Conservation (phyloP, 1,284 basidiomycete species). For the Athelia sp. region DNA sequence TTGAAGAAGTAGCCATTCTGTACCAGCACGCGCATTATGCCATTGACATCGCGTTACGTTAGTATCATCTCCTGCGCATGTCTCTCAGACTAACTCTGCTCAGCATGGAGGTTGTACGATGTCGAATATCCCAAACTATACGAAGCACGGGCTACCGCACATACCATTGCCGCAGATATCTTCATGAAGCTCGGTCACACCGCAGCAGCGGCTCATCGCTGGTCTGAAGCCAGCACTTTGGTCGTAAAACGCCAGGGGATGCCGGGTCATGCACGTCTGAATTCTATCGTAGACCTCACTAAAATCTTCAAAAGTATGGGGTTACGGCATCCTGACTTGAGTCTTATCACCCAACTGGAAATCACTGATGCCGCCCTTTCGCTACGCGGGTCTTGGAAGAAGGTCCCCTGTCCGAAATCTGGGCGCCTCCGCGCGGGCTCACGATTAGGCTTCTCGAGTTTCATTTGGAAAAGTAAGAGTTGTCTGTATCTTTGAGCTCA, state of each 20-base stretch:
- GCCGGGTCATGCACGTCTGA: neutral
- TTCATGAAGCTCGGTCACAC: neutral
- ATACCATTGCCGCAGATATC: neutral
- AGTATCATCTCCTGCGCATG: neutral
- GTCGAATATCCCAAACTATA: neutral
- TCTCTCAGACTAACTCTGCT: neutral
- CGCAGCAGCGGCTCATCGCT: neutral
- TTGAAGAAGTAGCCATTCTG: neutral
- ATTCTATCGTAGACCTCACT: neutral
- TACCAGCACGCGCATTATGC: neutral
- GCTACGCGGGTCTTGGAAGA: constrained; percentile 22
- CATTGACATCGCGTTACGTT: neutral
- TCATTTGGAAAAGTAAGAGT: constrained; percentile 22
- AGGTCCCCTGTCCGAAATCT: constrained; percentile 16
- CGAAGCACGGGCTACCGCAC: neutral
- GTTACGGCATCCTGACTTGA: constrained; percentile 17
- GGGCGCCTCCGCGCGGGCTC: constrained; percentile 8
- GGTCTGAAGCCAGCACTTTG: neutral
- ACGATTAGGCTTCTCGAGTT: constrained; percentile 18
- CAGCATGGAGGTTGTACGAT: neutral
- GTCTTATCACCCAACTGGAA: constrained; percentile 9
- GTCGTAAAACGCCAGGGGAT: neutral
- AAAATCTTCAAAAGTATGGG: neutral
- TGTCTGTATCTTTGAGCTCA: neutral
- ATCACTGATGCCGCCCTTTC: constrained; percentile 18